Percentiles rank a stretch among this genome's conserved stretches.
These are phyloP conservation scores for Nicotiana obtusifolia DNA, from an alignment of 257 asterid species.

Conservation along the genomic window DNA sequence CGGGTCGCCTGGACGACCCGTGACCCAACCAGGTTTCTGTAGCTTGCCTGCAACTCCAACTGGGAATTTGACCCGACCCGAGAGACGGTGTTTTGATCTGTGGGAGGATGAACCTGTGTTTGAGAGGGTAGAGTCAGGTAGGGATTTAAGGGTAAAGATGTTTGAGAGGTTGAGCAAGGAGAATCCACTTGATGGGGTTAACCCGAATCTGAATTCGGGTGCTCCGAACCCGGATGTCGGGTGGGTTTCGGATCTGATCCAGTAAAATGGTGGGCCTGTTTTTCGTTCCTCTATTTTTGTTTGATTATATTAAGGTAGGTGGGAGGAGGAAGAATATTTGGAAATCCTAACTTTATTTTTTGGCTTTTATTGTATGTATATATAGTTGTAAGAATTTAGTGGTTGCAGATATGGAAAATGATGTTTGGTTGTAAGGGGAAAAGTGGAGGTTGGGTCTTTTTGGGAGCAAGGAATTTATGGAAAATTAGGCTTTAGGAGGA, in stretches of 20 bases:
- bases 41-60: conserved; percentile 48
- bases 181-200: conserved; percentile 40
- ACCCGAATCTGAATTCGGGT: conserved; percentile 15
- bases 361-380: neutral
- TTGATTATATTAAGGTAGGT: too few species aligned
- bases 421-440: neutral
- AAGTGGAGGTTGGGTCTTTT: neutral
- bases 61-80: conserved; percentile 19
- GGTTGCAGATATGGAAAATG: neutral
- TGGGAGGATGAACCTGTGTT: conserved; percentile 39
- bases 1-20: conserved; percentile 25
- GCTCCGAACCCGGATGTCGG: conserved; percentile 46
- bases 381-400: neutral
- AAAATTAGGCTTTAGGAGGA: neutral
- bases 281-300: neutral
- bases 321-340: too few species aligned
- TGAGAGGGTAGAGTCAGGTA: conserved; percentile 52
- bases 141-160: conserved; percentile 44
- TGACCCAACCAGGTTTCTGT: conserved; percentile 30
- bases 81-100: conserved; percentile 15
- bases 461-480: neutral
- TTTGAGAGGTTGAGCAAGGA: conserved; percentile 43
- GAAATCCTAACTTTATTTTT: neutral
- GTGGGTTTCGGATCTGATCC: conserved; percentile 64
- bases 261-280: conserved; percentile 13